Evolutionary conservation across 495 filamentous ascomycete genomes (phyloP), one percentile per base, ranked within the genome.

Genomic region (Podospora comata): DNA sequence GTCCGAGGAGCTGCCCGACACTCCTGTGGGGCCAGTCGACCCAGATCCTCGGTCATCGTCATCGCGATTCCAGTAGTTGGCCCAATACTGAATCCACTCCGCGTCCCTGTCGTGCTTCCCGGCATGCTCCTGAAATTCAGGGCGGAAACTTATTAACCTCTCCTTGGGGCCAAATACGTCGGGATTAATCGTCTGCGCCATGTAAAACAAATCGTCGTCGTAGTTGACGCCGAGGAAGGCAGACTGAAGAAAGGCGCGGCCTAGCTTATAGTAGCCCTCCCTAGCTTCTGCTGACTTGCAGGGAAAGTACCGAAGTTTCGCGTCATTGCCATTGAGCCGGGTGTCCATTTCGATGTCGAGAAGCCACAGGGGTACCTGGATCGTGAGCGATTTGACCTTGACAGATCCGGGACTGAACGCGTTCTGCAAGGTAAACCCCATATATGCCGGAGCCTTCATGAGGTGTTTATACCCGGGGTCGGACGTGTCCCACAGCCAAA

Each of bases 141-240:
- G 39, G 0, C 39, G 5, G 39, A 48, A 48, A 16, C 39, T 48
- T 13, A 6, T 0, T 1, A 48, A 16, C 15, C 15, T 48, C 11
- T 48, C 39, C 9, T 16, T 11, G 30, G 30, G 7, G 13, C 18
- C 39, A 13, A 3, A 5, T 11, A 5, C 6, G 18, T 63, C 58
- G 0, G 59, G 63, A n/a, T 59, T 64, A 9, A 64, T 53, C 13
- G 64, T 64, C 60, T 66, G 68, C 30, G 59, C 64, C 26, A 66
- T 15, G 13, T 20, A 70, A 2, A 62, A 19, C 54, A 30, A 32
- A 0, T 59, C 32, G 19, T 11, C 1, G 27, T 66, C 64, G 30
- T 60, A 70, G 60, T 66, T 66, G 6, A 32, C 59, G 4, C 68
- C 64, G 23, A 70, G 19, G 26, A 70, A 70, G 1, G 54, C 64